A percentile compares a stretch with the other conserved stretches of the same genome.
Conservation (phyloP, 306 rosid species). For the Oemleria cerasiformis region DNA sequence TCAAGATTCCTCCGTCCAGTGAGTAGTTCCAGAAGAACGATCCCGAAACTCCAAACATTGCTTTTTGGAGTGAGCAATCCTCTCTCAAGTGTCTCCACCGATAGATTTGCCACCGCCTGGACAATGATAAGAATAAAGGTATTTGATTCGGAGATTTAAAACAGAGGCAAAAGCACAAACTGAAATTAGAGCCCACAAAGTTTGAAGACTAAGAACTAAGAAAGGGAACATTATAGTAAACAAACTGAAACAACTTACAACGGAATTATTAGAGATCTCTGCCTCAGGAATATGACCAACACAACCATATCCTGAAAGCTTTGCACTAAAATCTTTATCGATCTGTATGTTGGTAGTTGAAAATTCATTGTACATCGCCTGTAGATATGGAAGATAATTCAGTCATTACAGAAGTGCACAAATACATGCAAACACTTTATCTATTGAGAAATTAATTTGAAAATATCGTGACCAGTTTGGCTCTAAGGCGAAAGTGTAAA, state of each 20-base stretch:
- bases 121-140: conserved; percentile 16
- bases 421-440: background rate
- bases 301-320: conserved; percentile 98
- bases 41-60: conserved; percentile 95
- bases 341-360: conserved; percentile 90
- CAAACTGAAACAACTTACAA: conserved; percentile 46
- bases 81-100: conserved; percentile 90
- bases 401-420: conserved; percentile 20
- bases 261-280: conserved; percentile 72
- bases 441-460: background rate
- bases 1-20: conserved; percentile 91
- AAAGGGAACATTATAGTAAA: background rate
- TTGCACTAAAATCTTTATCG: conserved; percentile 98
- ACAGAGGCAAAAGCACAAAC: too few relatives aligned
- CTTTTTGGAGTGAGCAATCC: conserved; percentile 98
- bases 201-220: background rate
- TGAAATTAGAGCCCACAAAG: background rate
- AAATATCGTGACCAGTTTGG: background rate
- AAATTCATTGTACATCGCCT: conserved; percentile 99
- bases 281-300: conserved; percentile 86
- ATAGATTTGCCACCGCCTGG: conserved; percentile 89
- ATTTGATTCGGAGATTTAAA: conserved; percentile 9
- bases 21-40: conserved; percentile 84
- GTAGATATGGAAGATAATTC: conserved; percentile 30
- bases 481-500: background rate